Evolutionary conservation across 495 filamentous ascomycete genomes (phyloP), one percentile per base, ranked within the genome.

Genomic region (Lasiosphaeris hirsuta): DNA sequence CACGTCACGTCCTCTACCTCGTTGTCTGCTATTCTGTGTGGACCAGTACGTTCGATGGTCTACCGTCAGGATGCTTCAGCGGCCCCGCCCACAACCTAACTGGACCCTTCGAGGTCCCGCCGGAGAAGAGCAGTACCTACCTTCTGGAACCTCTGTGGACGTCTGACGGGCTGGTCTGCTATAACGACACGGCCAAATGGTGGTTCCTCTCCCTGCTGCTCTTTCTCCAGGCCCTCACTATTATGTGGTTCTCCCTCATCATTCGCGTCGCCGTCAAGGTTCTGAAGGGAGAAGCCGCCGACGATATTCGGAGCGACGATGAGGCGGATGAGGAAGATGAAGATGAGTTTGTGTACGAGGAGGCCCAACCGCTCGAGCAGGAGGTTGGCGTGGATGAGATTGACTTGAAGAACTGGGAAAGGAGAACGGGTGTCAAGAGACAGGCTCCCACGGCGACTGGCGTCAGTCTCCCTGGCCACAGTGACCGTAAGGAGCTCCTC

Each of bases 201-300:
- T 72, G 78, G 37, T 97, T 97, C 74, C 75, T 97, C 9, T 78
- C 78, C 35, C 78, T 90, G 51, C 80, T 97, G 13, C 75, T 95
- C 13, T 80, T 84, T 38, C 73, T 97, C n/a, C 90, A 97, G 69
- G 75, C 78, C 8, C 76, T 97, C 34, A 89, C 88, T 14, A 74
- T 96, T 35, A 77, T 93, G 62, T 97, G 93, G 93, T 95, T 97
- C 68, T 81, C 75, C 63, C 87, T 96, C 85, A 96, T 97, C 64
- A 65, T 90, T 30, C 81, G 82, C 23, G 89, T 97, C 1, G 92
- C 90, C 15, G 74, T 84, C 50, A 84, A 83, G 34, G 89, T 96
- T 1, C 63, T 97, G 14, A 81, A 75, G 45, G 91, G 90, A 23
- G 81, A 82, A n/a, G 78, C 82, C 30, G 92, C 93, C 19, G 93